Percentiles rank a stretch among this genome's conserved stretches.
These are phyloP conservation scores for Seiridium cupressi DNA, from an alignment of 2,329 filamentous ascomycete species.

Conservation along the genomic window DNA sequence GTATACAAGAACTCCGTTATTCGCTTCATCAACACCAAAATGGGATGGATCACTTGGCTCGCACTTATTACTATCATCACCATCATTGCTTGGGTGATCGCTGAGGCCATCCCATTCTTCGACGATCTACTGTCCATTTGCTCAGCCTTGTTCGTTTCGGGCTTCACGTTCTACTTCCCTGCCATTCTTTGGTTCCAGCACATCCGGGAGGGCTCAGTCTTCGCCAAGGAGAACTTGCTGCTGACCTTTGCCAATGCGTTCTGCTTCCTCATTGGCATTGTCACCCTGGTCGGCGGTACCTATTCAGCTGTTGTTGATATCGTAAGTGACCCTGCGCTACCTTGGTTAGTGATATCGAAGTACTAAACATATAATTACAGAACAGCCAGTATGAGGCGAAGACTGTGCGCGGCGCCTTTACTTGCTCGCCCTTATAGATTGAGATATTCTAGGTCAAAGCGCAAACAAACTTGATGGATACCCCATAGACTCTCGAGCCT, in stretches of 20 bases:
- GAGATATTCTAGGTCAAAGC: background rate
- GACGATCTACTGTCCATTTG: conserved; percentile 60
- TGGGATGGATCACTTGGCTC: conserved; percentile 49
- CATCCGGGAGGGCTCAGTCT: conserved; percentile 25
- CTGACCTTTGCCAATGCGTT: conserved; percentile 19
- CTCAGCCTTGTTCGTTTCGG: conserved; percentile 49
- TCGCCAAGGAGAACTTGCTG: conserved; percentile 24
- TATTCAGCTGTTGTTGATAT: conserved; percentile 30
- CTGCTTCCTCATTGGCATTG: conserved; percentile 26
- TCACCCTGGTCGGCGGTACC: conserved; percentile 29
- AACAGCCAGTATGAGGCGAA: conserved; percentile 1
- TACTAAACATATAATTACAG: background rate
- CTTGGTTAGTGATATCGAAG: no score
- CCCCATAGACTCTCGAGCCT: no score
- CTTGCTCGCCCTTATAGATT: conserved; percentile 3
- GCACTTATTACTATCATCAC: conserved; percentile 57
- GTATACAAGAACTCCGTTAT: conserved; percentile 27
- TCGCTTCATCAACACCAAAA: conserved; percentile 31
- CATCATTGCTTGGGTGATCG: conserved; percentile 67
- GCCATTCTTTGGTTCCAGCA: conserved; percentile 33
- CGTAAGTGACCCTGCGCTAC: conserved; percentile 19
- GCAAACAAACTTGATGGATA: background rate
- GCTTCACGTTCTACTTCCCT: conserved; percentile 37
- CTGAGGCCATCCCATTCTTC: conserved; percentile 73
- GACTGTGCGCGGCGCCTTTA: conserved; percentile 2